Percentiles rank a stretch among this genome's conserved stretches.
Evolutionary conservation across 2,329 filamentous ascomycete genomes (phyloP).

Genomic region (Gaeumannomyces tritici): DNA sequence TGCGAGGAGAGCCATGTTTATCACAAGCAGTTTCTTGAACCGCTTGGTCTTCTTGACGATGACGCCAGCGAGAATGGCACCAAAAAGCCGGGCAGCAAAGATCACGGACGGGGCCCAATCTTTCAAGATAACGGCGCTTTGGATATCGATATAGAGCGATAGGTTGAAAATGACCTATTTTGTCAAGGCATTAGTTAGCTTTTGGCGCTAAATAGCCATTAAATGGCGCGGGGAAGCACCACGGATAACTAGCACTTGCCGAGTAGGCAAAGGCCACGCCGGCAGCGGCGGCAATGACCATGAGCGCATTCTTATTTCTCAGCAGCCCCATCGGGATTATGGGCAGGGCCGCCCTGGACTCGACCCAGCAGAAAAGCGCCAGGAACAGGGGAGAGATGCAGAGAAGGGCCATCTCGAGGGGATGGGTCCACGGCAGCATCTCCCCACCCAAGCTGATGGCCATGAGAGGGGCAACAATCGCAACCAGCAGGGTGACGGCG

Average conservation of each 20-base stretch:
- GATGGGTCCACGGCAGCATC: background rate
- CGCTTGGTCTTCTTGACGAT: background rate
- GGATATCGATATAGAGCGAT: background rate
- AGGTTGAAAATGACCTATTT: background rate
- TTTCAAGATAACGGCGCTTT: background rate
- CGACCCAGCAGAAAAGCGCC: background rate
- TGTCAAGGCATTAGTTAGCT: background rate
- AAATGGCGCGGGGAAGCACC: too few relatives aligned
- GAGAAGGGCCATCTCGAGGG: background rate
- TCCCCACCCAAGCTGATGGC: background rate
- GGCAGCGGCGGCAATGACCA: background rate
- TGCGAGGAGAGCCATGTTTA: background rate
- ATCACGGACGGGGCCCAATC: background rate
- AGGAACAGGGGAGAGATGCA: background rate
- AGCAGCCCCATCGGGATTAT: background rate
- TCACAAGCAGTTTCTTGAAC: background rate
- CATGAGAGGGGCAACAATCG: background rate
- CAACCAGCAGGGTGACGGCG: background rate
- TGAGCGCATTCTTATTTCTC: background rate
- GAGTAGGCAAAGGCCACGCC: background rate
- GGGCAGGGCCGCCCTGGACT: background rate
- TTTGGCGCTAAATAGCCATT: background rate
- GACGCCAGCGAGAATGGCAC: background rate
- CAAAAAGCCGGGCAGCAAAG: background rate
- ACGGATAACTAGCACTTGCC: background rate